Percentiles rank a stretch among this genome's conserved stretches.
phyloP scores from a whole-genome alignment of 2,329 filamentous ascomycete genomes.

The Scolecobasidium constrictum region DNA sequence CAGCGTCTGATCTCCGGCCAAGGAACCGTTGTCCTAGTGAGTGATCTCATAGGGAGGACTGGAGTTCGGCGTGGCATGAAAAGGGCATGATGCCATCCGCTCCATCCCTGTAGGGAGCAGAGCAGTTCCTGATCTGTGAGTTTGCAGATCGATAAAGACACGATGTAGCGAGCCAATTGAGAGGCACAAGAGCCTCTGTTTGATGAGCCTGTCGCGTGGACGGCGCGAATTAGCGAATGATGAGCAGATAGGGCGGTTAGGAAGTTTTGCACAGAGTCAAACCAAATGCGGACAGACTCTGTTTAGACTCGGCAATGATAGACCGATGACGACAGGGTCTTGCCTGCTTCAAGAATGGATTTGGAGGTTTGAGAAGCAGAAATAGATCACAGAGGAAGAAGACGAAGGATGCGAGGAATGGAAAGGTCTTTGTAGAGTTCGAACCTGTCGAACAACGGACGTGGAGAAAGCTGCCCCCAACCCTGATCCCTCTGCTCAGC shows the following conservation, averaged over 20 bases:
- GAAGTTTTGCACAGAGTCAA: too few species aligned
- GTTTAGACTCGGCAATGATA: too few species aligned
- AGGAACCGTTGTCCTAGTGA: background rate
- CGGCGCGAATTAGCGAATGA: background rate
- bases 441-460: too few species aligned
- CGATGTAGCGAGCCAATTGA: background rate
- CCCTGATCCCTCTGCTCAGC: too few species aligned
- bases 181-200: background rate
- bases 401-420: too few species aligned
- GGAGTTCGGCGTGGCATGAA: background rate
- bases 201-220: background rate
- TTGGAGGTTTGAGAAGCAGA: too few species aligned
- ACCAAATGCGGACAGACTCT: too few species aligned
- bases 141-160: background rate
- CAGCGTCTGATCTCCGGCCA: background rate
- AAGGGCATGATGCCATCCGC: background rate
- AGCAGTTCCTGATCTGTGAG: background rate
- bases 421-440: too few species aligned
- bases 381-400: too few species aligned
- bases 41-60: background rate
- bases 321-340: background rate
- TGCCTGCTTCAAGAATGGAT: too few species aligned
- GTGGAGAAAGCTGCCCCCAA: too few species aligned
- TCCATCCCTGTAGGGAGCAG: background rate
- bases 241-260: too few species aligned